Base-by-base conservation (phyloP, 1,284 basidiomycete genomes). In the Malassezia caprae region DNA sequence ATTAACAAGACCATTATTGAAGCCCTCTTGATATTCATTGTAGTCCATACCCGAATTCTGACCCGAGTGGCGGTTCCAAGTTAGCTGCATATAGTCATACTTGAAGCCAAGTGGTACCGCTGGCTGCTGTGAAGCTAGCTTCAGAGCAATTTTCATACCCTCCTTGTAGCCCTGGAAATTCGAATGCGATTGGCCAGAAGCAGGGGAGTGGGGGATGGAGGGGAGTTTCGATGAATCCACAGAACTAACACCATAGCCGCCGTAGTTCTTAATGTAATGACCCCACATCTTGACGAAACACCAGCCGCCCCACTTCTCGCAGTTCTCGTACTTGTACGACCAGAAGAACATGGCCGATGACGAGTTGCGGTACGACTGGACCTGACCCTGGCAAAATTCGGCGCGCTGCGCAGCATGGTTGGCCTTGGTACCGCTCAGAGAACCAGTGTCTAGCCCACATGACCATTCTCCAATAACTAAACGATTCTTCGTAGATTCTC, bases 281-380 rank as follows among this genome's bases (percentile, higher is more conserved):
- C 58, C 53, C 0, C 54, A 42, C 2, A 68, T 64, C 8, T 55
- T 50, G 32, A 66, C 43, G 56, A 72, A 73, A 47, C 70, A 73
- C 70, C 70, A 73, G 23, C 70, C 70, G 4, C 64, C 57, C 27
- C 71, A 71, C 52, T 59, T 49, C 26, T 63, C 51, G 54, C 70
- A 72, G 50, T 69, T 61, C 51, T 71, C 65, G 63, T 71, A 65
- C 53, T 66, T 68, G 82, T 67, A 74, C 82, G 83, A 80, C 86
- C 86, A 87, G 73, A 87, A 87, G 26, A 76, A 76, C 81, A 82
- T 86, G 0, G 86, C 85, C 0, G 83, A 80, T 4, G 83, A 80
- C 13, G 76, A 75, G 48, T 80, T 80, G 4, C 79, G 65, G 68
- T 86, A 88, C 1, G 80, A 78, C 24, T 81, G 78, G 76, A 82